phyloP scores from a whole-genome alignment of 73 alveolate genomes.

The Uronychia setigera region DNA sequence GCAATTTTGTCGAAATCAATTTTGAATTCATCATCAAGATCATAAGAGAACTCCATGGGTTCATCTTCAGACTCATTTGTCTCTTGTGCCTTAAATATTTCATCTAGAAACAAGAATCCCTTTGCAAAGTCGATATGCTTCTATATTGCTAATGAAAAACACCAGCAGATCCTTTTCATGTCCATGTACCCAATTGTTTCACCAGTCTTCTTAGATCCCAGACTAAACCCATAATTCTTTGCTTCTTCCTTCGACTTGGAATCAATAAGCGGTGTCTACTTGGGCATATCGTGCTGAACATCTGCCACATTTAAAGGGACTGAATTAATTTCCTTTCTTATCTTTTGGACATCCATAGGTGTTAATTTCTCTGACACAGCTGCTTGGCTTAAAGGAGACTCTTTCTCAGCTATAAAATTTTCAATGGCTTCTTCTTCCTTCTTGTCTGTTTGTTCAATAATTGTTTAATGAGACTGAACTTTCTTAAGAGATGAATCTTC shows the following conservation, averaged over 20 bases:
- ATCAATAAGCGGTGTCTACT: not conserved
- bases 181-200: conserved; percentile 59
- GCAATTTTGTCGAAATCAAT: conserved; percentile 43
- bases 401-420: too few relatives aligned
- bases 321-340: too few relatives aligned
- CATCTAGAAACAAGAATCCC: conserved; percentile 60
- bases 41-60: conserved; percentile 50
- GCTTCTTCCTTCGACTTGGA: conserved; percentile 40
- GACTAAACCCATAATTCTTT: conserved; percentile 44
- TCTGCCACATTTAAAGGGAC: too few relatives aligned
- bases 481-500: too few relatives aligned
- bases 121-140: conserved; percentile 60
- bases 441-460: too few relatives aligned
- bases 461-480: too few relatives aligned
- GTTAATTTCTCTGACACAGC: too few relatives aligned
- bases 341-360: too few relatives aligned
- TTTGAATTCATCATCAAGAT: conserved; percentile 37
- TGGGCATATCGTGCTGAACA: too few relatives aligned
- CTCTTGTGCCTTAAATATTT: conserved; percentile 16
- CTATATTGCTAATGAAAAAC: conserved; percentile 58
- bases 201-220: conserved; percentile 49
- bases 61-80: conserved; percentile 4
- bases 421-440: too few relatives aligned
- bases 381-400: too few relatives aligned
- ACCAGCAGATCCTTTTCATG: conserved; percentile 45